Base-by-base conservation (phyloP, 2,329 filamentous ascomycete genomes). In the Fusarium dlaminii region DNA sequence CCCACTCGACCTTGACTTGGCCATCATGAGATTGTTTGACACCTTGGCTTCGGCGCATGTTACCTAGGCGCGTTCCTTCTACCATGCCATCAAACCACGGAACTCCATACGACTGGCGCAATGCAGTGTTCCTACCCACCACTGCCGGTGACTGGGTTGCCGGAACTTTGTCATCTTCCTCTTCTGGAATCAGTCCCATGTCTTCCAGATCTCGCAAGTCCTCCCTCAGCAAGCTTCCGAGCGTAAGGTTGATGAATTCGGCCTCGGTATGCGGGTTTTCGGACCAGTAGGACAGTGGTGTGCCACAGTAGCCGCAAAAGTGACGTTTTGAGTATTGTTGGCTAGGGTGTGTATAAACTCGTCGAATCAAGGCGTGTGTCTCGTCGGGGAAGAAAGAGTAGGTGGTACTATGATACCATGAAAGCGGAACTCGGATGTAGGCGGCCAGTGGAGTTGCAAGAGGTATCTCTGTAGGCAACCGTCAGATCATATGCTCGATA, bases 231-330 rank as follows among this genome's bases (percentile, higher is more conserved):
- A 98, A 85, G 75, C 92, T 96, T 10, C 94, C 94, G n/a, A 98
- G 85, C 0, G 94, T 93, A 65, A 98, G 85, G 67, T 91, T 91
- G 83, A 98, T 94, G 80, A 89, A 96, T 13, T 95, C 90, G 18
- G 92, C 92, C 80, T 96, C 93, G 58, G 86, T 86, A 2, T 82
- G 84, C 1, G 93, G 92, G 30, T 89, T 83, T 81, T 97, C 95
- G 52, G 91, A 92, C 94, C 94, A 98, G 77, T 92, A 94, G 1
- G 92, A 92, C 61, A 98, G 85, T 18, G 93, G 93, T 1, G 95
- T 97, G 59, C 95, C 95, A 81, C 95, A 98, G 84, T 93, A 97
- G 30, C 95, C 95, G 83, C 95, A 98, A 82, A 98, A 98, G 75
- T 94, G 90, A 56, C 94, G 90, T 80, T 92, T 90, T 3, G 89